Evolutionary conservation across 1,284 basidiomycete species (phyloP), one percentile per base, ranked within the genome.

Genomic region (Moesziomyces sp.): DNA sequence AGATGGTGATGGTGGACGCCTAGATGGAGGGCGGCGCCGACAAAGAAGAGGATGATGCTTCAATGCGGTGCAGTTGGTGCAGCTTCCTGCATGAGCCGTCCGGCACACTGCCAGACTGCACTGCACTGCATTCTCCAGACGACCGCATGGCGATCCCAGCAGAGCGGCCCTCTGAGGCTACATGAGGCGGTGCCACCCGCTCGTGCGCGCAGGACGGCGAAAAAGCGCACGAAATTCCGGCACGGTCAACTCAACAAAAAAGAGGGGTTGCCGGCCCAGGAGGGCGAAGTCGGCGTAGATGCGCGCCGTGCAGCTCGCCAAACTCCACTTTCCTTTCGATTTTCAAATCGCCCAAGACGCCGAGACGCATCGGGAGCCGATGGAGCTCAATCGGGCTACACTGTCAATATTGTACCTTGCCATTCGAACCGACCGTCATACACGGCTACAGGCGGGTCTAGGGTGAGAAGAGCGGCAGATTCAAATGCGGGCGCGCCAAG

Each of bases 401-500:
- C 2, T 18, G 14, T 16, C 11, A 14, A 10, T 10, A 35, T 11
- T 21, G 21, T 21, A 35, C 10, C 9, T 30, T 30, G 30, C 30
- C 30, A 30, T 30, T 30, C 30, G 8, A 8, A 8, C 18, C 28
- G 47, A 35, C 19, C 28, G 8, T 19, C 30, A n/a, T 18, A 48
- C 26, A 48, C 18, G 8, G 28, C 24, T 21, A n/a, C 4, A 14
- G n/a, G 26, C 47, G 9, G 11, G 23, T 42, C 16, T 21, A 19
- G 3, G 23, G 40, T 14, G 13, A 13, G 18, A 5, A 14, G 38
- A 34, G 30, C 7, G 10, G 3, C 10, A 11, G 30, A 18, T 26
- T 58, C 44, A 68, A 30, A 68, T 68, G 13, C 59, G 59, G 35
- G 66, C 66, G 19, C 56, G 66, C 66, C 66, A 68, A 8, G 52